Percentiles rank a stretch among this genome's conserved stretches.
phyloP scores from a whole-genome alignment of 2,329 filamentous ascomycete species.

The Pyrenophora teres region DNA sequence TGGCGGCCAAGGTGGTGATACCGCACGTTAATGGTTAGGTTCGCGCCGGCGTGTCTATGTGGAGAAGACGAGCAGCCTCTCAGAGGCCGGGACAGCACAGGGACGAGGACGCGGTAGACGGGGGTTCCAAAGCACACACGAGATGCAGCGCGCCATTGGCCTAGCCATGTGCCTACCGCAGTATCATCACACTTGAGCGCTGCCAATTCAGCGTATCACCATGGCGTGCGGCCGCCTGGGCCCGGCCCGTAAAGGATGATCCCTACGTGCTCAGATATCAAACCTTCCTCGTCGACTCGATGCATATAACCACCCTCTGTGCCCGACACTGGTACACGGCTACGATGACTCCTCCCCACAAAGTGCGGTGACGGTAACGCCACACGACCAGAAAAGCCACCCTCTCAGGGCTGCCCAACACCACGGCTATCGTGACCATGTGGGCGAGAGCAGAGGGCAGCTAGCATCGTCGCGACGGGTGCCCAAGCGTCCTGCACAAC shows the following conservation, averaged over 20 bases:
- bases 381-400: not conserved
- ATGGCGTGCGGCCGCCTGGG: conserved; percentile 23
- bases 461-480: conserved; percentile 3
- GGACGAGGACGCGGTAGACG: conserved; percentile 29
- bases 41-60: conserved; percentile 47
- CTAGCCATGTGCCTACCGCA: conserved; percentile 19
- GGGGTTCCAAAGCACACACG: conserved; percentile 23
- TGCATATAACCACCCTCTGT: conserved; percentile 22
- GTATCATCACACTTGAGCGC: conserved; percentile 31
- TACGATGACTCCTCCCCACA: conserved; percentile 12
- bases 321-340: not conserved
- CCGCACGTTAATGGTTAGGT: conserved; percentile 38
- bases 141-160: conserved; percentile 19
- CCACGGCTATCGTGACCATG: conserved; percentile 3
- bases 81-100: conserved; percentile 26
- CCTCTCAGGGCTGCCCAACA: conserved; percentile 5
- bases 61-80: conserved; percentile 33
- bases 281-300: conserved; percentile 13
- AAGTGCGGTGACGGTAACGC: conserved; percentile 28
- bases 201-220: conserved; percentile 22
- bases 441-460: not conserved
- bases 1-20: conserved; percentile 41
- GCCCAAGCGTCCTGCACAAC: conserved; percentile 24
- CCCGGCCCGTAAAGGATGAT: conserved; percentile 34
- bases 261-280: conserved; percentile 15